These are phyloP conservation scores for Malassezia furfur DNA, from an alignment of 1,284 basidiomycete species.

Conservation along the genomic window DNA sequence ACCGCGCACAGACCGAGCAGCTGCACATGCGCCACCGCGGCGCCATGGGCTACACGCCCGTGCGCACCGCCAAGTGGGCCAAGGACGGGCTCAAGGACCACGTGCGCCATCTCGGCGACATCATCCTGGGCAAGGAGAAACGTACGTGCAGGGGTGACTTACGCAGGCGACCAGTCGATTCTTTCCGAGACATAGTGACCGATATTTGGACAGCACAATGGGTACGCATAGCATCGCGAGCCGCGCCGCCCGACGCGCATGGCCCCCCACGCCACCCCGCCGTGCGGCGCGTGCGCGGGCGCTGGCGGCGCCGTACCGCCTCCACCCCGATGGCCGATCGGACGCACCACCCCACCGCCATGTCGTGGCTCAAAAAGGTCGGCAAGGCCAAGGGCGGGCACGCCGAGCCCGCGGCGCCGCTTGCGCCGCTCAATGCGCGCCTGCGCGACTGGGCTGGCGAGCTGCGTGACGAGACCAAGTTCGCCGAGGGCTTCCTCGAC, in stretches of 20 bases:
- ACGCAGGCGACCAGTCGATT: slow-evolving; percentile 10
- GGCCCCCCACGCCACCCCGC: too few relatives aligned
- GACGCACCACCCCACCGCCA: not conserved
- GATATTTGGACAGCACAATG: not conserved
- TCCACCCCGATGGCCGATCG: too few relatives aligned
- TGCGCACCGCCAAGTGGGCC: slow-evolving; percentile 38
- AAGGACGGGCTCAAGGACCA: slow-evolving; percentile 33
- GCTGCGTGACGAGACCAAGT: slow-evolving; percentile 17
- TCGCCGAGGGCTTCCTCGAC: slow-evolving; percentile 37
- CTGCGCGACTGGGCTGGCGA: slow-evolving; percentile 15
- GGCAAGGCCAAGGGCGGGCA: slow-evolving; percentile 5
- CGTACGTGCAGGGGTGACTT: not conserved
- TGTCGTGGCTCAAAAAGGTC: slow-evolving; percentile 16
- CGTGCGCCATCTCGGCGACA: slow-evolving; percentile 19
- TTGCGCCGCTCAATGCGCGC: slow-evolving; percentile 9
- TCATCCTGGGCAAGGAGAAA: slow-evolving; percentile 22
- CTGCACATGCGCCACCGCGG: slow-evolving; percentile 48
- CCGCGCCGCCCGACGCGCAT: not conserved
- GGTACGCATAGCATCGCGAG: not conserved
- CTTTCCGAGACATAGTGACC: slow-evolving; percentile 2
- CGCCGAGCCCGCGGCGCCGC: not conserved
- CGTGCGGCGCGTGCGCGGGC: too few relatives aligned
- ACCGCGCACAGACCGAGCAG: slow-evolving; percentile 49
- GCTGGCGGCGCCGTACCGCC: too few relatives aligned
- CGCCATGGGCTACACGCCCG: slow-evolving; percentile 35